Percentiles rank a stretch among this genome's conserved stretches.
phyloP scores from a whole-genome alignment of 148 eudicot species.

The Suaeda aralocaspica region DNA sequence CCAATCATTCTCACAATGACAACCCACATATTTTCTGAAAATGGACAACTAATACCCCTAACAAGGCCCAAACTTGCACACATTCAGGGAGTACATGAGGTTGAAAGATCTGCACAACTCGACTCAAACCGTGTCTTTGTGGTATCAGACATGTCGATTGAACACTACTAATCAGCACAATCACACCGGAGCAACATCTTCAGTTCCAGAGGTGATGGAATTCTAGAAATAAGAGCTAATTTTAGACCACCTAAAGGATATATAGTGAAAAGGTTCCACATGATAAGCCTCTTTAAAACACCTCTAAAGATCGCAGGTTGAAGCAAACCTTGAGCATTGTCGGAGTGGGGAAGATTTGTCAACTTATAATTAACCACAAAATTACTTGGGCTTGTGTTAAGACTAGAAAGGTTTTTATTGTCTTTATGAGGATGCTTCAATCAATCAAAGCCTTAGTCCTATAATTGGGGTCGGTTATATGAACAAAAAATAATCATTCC shows the following conservation, averaged over 20 bases:
- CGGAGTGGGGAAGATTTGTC: not conserved
- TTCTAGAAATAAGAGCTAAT: not conserved
- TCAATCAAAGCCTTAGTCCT: too few relatives aligned
- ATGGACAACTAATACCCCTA: not conserved
- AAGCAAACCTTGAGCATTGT: not conserved
- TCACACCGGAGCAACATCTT: too few relatives aligned
- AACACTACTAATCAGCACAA: not conserved
- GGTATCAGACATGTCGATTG: not conserved
- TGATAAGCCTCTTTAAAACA: not conserved
- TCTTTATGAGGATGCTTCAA: too few relatives aligned
- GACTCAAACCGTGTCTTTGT: not conserved
- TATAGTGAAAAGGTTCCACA: not conserved
- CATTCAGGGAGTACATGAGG: not conserved
- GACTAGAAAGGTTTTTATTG: too few relatives aligned
- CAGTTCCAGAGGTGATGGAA: not conserved
- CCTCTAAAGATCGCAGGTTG: constrained; percentile 1
- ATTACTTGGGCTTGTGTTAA: not conserved
- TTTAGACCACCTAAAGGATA: not conserved
- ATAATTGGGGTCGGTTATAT: too few relatives aligned
- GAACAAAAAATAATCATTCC: too few relatives aligned
- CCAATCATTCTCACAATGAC: not conserved
- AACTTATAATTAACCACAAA: not conserved
- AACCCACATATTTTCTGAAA: not conserved
- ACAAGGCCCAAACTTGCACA: not conserved
- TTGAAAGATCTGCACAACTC: not conserved